Base-by-base conservation (phyloP, 345 rosid species). In the Theobroma cacao region DNA sequence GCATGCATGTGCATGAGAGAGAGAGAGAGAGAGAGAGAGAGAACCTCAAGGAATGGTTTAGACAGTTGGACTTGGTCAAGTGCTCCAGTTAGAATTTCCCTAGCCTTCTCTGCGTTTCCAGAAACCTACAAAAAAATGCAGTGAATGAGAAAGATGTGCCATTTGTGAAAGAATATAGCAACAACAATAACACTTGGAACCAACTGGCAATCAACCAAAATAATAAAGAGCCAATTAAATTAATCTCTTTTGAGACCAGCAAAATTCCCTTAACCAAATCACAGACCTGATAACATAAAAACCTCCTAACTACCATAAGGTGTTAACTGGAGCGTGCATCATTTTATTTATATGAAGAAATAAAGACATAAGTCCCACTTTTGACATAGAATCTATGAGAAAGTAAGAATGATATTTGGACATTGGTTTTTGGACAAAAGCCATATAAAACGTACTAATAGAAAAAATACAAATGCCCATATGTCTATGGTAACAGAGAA, bases 31-130 rank as follows among this genome's bases (percentile, higher is more conserved):
- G 38, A 60, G 7, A 48, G 65, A 58, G 55, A 67, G 24, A 73
- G 58, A 83, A 90, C 93, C 92, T 97, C 98, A 52, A 94, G 82
- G 81, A 94, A 78, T 34, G 90, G 93, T 79, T 94, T 94, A 28
- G 97, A 90, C 33, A 89, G 87, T 77, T 90, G 99, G 26, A 92
- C 86, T 56, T 91, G 88, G 55, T 94, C 98, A 76, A 95, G 86
- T 28, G 95, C 97, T 81, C 89, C 87, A 61, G 74, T 84, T 33
- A 97, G 43, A 84, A 94, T 85, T 75, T 93, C 91, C 76, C 92
- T 86, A 52, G 98, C 96, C 79, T 91, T 97, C 77, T 90, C 94
- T 74, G 86, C 82, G 81, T 97, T 90, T 2, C 89, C 85, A 68
- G 88, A 84, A 74, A 86, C 93, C 98, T 97, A 75, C 41, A 56